Evolutionary conservation across 164 flowering plant genomes (phyloP).

Genomic region (Sextonia rubra): DNA sequence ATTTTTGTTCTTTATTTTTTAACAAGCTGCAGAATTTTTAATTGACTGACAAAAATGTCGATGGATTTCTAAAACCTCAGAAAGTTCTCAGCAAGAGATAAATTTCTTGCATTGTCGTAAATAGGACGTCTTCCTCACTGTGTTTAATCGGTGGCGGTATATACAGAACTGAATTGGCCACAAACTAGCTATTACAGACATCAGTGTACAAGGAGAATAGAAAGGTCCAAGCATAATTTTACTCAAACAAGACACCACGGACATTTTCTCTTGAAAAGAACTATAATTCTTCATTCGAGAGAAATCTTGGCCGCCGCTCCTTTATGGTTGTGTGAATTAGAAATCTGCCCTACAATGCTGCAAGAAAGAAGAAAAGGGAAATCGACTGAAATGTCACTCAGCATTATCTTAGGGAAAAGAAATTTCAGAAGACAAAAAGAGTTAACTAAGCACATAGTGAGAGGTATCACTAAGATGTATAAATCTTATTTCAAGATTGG

Average conservation of each 20-base stretch:
- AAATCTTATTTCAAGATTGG: background rate
- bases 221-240: background rate
- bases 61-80: background rate
- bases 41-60: background rate
- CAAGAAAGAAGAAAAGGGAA: background rate
- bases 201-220: background rate
- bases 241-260: background rate
- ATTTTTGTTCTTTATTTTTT: background rate
- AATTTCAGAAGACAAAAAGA: background rate
- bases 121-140: background rate
- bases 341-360: constrained; percentile 19
- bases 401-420: background rate
- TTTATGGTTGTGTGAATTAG: constrained; percentile 11
- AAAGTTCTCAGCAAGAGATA: background rate
- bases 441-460: background rate
- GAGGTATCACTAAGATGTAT: background rate
- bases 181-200: background rate
- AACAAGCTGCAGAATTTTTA: background rate
- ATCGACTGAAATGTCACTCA: background rate
- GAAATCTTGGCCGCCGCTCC: constrained; percentile 1
- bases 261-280: background rate
- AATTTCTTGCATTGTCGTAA: background rate
- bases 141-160: background rate
- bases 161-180: background rate
- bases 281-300: background rate